Evolutionary conservation across 139 green algal species (phyloP).

Genomic region (Picochlorum sp.): DNA sequence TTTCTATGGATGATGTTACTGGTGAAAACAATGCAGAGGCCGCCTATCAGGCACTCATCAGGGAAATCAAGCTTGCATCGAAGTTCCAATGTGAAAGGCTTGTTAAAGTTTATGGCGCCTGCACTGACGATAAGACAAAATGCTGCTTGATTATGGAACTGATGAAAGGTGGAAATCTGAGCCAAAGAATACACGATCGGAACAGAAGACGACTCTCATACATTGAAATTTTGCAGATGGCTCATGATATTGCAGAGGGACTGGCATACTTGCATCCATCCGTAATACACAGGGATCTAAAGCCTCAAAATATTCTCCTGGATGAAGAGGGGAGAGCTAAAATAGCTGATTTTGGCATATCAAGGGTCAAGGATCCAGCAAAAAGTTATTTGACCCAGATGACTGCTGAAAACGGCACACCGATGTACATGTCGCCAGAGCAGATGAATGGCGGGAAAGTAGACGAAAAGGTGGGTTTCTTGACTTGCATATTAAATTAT

Average conservation of each 20-base stretch:
- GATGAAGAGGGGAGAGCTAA: slow-evolving; percentile 45
- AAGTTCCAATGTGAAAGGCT: slow-evolving; percentile 40
- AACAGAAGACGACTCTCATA: slow-evolving; percentile 39
- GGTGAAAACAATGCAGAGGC: slow-evolving; percentile 5
- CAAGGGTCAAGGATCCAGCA: slow-evolving; percentile 54
- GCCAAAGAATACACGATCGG: slow-evolving; percentile 53
- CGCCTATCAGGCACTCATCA: slow-evolving; percentile 34
- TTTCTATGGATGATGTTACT: slow-evolving; percentile 31
- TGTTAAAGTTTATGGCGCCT: slow-evolving; percentile 48
- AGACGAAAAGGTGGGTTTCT: slow-evolving; percentile 67
- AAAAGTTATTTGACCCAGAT: slow-evolving; percentile 59
- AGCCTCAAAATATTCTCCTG: slow-evolving; percentile 71
- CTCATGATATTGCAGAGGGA: slow-evolving; percentile 47
- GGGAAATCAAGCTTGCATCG: slow-evolving; percentile 51
- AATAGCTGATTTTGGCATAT: slow-evolving; percentile 80
- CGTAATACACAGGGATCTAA: slow-evolving; percentile 70
- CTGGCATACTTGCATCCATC: slow-evolving; percentile 67
- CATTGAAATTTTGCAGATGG: slow-evolving; percentile 55
- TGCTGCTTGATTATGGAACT: slow-evolving; percentile 78
- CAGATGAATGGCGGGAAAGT: slow-evolving; percentile 65
- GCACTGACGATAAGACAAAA: slow-evolving; percentile 27
- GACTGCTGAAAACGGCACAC: slow-evolving; percentile 66
- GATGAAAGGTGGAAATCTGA: slow-evolving; percentile 52
- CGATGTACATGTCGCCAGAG: slow-evolving; percentile 67
- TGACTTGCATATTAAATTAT: too few species aligned